Conservation (phyloP, 805 yeast species). For the Saccharomycopsis selenospora region DNA sequence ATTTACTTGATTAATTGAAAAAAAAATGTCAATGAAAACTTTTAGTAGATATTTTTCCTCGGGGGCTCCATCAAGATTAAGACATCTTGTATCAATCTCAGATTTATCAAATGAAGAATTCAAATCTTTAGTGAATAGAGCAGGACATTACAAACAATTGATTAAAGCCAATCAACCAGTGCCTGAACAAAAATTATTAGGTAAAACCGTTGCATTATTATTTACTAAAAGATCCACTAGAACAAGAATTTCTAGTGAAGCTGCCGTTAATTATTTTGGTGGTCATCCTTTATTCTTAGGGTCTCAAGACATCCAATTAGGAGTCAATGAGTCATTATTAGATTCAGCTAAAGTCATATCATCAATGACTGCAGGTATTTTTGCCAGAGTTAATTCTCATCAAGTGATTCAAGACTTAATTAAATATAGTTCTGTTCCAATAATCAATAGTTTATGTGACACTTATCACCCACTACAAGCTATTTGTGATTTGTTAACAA, state of each 20-base stretch:
- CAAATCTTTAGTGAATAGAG: slow-evolving; percentile 61
- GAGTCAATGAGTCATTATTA: slow-evolving; percentile 85
- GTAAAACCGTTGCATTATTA: slow-evolving; percentile 74
- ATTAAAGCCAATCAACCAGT: slow-evolving; percentile 38
- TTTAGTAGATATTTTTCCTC: slow-evolving; percentile 32
- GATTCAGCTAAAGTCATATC: slow-evolving; percentile 87
- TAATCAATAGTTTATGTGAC: slow-evolving; percentile 91
- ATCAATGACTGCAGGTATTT: slow-evolving; percentile 93
- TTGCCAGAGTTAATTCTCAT: slow-evolving; percentile 96
- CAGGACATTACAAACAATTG: slow-evolving; percentile 55
- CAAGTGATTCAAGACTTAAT: slow-evolving; percentile 68
- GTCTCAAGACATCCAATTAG: slow-evolving; percentile 92
- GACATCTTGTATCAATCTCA: slow-evolving; percentile 78
- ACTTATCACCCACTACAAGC: slow-evolving; percentile 93
- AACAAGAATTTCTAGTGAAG: slow-evolving; percentile 90
- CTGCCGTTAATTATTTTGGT: slow-evolving; percentile 88
- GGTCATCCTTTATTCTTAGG: slow-evolving; percentile 97
- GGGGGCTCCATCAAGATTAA: slow-evolving; percentile 27
- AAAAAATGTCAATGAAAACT: background rate
- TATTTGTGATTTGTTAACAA: slow-evolving; percentile 81
- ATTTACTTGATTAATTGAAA: too few species aligned
- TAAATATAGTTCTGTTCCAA: slow-evolving; percentile 77
- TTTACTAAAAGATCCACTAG: slow-evolving; percentile 92
- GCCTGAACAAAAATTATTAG: slow-evolving; percentile 49
- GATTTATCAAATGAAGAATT: slow-evolving; percentile 74